Base-by-base conservation (phyloP, 2,329 filamentous ascomycete species). In the Trichophyton benhamiae region DNA sequence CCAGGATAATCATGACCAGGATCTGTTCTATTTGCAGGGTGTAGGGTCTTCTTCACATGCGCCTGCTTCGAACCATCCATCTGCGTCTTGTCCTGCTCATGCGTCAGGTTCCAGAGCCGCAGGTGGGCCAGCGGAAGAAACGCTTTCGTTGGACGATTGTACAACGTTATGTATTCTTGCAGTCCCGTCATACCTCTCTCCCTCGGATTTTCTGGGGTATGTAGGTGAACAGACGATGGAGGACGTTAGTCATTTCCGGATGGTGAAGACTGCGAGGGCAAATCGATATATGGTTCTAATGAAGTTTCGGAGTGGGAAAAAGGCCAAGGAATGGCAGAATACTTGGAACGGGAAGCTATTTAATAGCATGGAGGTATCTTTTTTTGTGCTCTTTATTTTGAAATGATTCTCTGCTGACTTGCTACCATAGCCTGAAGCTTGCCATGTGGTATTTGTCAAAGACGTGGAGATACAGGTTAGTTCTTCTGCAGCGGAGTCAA, bases 271-370 rank as follows among this genome's bases (percentile, higher is more conserved):
- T 0, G 88, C 87, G 60, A 82, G 86, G 65, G 86, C 90, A 72
- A 96, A 95, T 73, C 84, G 91, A 64, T 97, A 97, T 76, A 88
- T 99, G 80, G 92, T 95, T 27, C 79, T 99, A 64, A 88, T 99
- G 83, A 96, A 96, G 76, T 96, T 97, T 71, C 83, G 89, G 57
- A 85, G 87, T 65, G 82, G 83, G 33, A 83, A 82, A 68, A 84
- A 83, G 64, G 94, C 94, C 13, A 84, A 81, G 67, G 82, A 85
- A 59, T 99, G 92, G 87, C 86, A 88, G 69, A 84, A 81, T 64
- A 87, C 89, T 67, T 96, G 92, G 81, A 94, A 97, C 73, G 94
- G 94, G 17, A 94, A 89, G 72, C 83, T 92, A 0, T 97, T 97
- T 71, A 96, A 95, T 69, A 87, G 84, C 63, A 89, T 95, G 80